Percentiles rank a stretch among this genome's conserved stretches.
Conservation (phyloP, 371 early-diverging fungal genomes). For the Thermomucor indicae-seudaticae region DNA sequence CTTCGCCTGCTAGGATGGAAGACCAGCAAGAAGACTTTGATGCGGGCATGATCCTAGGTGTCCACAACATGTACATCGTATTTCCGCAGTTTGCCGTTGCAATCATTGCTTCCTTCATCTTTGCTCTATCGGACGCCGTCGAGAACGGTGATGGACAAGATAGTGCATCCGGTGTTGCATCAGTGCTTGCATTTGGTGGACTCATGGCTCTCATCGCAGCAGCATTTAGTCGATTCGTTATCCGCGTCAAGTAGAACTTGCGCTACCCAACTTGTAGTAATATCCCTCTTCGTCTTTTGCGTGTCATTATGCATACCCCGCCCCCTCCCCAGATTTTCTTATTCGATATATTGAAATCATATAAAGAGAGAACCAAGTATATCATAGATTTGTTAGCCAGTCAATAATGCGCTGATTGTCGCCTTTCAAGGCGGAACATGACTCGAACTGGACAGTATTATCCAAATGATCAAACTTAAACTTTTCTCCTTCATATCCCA, state of each 20-base stretch:
- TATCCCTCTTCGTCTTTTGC: too few relatives aligned
- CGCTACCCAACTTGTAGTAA: neutral
- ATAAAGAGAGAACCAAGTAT: too few relatives aligned
- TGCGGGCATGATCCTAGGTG: conserved; percentile 73
- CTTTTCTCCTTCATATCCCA: conserved; percentile 77
- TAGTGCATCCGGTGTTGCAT: conserved; percentile 40
- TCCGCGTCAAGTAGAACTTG: conserved; percentile 25
- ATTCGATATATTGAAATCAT: too few relatives aligned
- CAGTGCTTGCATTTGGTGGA: conserved; percentile 61
- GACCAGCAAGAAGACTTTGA: conserved; percentile 44
- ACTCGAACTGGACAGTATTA: conserved; percentile 61
- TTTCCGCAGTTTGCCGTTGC: conserved; percentile 74
- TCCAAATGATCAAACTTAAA: conserved; percentile 79
- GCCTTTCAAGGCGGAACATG: conserved; percentile 51
- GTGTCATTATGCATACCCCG: too few relatives aligned
- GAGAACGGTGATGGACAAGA: conserved; percentile 4
- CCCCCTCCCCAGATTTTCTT: too few relatives aligned
- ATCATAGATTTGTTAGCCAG: too few relatives aligned
- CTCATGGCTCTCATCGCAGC: conserved; percentile 61
- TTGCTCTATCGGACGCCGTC: conserved; percentile 38
- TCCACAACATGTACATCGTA: conserved; percentile 83
- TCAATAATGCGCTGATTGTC: conserved; percentile 39
- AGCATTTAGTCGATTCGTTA: conserved; percentile 41
- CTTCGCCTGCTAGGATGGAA: conserved; percentile 4
- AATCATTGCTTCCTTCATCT: conserved; percentile 49